Evolutionary conservation across 495 filamentous ascomycete genomes (phyloP), one percentile per base, ranked within the genome.

Genomic region (Penicillium salamii): DNA sequence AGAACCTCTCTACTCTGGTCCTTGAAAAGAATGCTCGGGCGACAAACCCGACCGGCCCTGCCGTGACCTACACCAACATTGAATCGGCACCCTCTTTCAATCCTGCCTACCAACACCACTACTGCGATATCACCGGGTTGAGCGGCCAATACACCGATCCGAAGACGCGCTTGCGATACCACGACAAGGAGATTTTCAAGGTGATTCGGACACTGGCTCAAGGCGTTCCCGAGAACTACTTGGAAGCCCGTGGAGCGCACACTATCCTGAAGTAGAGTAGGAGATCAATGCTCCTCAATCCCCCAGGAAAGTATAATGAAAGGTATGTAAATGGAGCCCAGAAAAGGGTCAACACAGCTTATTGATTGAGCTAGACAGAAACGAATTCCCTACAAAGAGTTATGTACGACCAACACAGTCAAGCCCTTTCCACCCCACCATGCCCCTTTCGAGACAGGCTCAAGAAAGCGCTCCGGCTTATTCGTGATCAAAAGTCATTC

Each of bases 391-490:
- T 52, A 52, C 35, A 40, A 54, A 33, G 19, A 17, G 42, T 49
- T 42, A 70, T 77, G 72, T 76, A 60, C 63, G 87, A 82, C 75
- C 87, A 82, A 79, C 87, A 85, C 84, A 95, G 88, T 93, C 90
- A 93, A 92, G 82, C 88, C 69, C 77, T 80, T 78, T 84, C 89
- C 84, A 93, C 78, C 83, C 61, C 84, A 84, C 80, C 84, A 65
- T 70, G 75, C 69, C 76, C 80, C 84, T 92, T 72, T 92, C 88
- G 70, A 80, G 69, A 72, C 71, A 75, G 79, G 82, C 74, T 86
- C 82, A 85, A 84, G 84, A 80, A 81, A 82, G 76, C 77, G 88
- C 90, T 92, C 90, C 90, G 89, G 90, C 90, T 95, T 93, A 95
- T 90, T 93, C 83, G 87, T 80, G 85, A 84, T 85, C 87, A 66